Evolutionary conservation across 2,329 filamentous ascomycete species (phyloP).

Genomic region (Fusarium sp.): DNA sequence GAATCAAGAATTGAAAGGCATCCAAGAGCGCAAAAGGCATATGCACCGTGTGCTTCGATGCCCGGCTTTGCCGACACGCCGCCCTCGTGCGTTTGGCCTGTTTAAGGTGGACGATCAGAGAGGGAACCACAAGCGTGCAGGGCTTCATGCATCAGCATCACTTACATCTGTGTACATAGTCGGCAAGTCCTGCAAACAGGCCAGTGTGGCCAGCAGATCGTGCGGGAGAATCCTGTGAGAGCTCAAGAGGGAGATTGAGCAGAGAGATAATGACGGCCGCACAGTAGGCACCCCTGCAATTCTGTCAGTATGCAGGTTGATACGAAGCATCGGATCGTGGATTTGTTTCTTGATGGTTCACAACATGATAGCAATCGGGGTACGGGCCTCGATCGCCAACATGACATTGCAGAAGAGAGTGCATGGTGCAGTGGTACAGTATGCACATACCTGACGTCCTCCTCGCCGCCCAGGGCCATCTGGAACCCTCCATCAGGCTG

Average conservation of each 20-base stretch:
- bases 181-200: constrained; percentile 78
- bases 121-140: constrained; percentile 17
- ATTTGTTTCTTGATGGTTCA: constrained; percentile 4
- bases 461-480: constrained; percentile 86
- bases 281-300: constrained; percentile 85
- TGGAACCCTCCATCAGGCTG: constrained; percentile 90
- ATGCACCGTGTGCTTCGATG: constrained; percentile 94
- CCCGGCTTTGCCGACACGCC: constrained; percentile 88
- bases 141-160: constrained; percentile 49
- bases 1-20: constrained; percentile 87
- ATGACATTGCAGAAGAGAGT: constrained; percentile 2
- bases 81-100: constrained; percentile 93
- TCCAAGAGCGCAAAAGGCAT: constrained; percentile 93
- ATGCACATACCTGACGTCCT: constrained; percentile 81
- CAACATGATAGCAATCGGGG: constrained; percentile 22
- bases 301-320: constrained; percentile 25
- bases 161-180: constrained; percentile 85
- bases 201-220: constrained; percentile 68
- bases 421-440: constrained; percentile 9
- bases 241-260: constrained; percentile 82
- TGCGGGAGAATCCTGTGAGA: constrained; percentile 78
- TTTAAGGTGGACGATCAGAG: constrained; percentile 36
- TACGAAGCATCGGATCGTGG: neutral
- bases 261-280: constrained; percentile 86
- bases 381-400: constrained; percentile 29